Evolutionary conservation across 2,329 filamentous ascomycete species (phyloP), one percentile per base, ranked within the genome.

Genomic region (Ophiostoma sp.): DNA sequence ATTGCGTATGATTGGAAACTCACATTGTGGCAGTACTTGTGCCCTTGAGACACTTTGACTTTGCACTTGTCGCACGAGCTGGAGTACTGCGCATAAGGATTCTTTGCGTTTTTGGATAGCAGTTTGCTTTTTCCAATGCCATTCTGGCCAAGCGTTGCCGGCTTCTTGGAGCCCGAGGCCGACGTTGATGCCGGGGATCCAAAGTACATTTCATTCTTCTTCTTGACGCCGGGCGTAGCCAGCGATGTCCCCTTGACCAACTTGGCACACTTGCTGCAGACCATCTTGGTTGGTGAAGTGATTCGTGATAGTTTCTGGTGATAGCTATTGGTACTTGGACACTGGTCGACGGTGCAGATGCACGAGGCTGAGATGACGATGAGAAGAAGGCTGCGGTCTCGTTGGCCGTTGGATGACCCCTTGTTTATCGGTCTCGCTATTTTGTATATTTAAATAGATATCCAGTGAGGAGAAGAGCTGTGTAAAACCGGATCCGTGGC

Each of bases 121-220:
- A 89, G 81, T 77, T 90, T 90, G 78, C 85, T 89, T 86, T 89
- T 89, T 72, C 84, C 83, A 70, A 89, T 80, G 44, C 87, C 86
- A 15, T 82, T 86, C 71, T 83, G 82, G 4, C 86, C 86, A 44
- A 87, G 74, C 1, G 86, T 89, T 52, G 85, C 80, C 31, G 84
- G 83, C 70, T 81, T 83, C 72, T 80, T 79, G 66, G 82, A 77
- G 31, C 81, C 80, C 64, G 79, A 77, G 2, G 80, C 79, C 15
- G 84, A 80, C 0, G 86, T 79, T 1, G 87, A 89, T 67, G 62
- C 62, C 20, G 62, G 20, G 35, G 62, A 65, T 7, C 87, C 87
- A 75, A 87, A 85, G 77, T 89, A 89, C 80, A 89, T 87, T 68
- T 90, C 87, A 76, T 79, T 86, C 81, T 87, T 89, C 79, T 87